These are phyloP conservation scores for Azolla pinnata DNA, from an alignment of 75 land plant species.

Conservation along the genomic window DNA sequence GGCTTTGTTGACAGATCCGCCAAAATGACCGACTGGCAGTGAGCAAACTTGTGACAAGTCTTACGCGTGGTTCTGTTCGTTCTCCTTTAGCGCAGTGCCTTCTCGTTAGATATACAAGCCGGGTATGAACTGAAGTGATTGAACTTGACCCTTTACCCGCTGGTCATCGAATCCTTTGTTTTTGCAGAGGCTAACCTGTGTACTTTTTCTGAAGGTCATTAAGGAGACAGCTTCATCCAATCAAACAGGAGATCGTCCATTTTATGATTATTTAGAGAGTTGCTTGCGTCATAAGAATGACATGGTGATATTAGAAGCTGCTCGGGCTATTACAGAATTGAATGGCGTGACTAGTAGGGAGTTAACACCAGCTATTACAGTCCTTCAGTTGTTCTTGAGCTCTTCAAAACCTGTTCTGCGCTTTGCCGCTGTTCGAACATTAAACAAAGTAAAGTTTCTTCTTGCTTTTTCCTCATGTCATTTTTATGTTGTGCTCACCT, in stretches of 20 bases:
- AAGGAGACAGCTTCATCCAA: constrained; percentile 53
- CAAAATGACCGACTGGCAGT: constrained; percentile 96
- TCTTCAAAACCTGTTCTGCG: constrained; percentile 93
- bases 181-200: background rate
- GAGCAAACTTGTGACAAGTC: constrained; percentile 81
- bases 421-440: constrained; percentile 98
- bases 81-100: constrained; percentile 96
- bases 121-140: constrained; percentile 35
- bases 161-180: background rate
- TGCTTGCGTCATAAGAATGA: constrained; percentile 92
- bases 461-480: background rate
- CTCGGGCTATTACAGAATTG: constrained; percentile 81
- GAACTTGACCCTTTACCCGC: background rate
- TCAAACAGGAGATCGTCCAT: constrained; percentile 88
- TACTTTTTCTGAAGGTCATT: constrained; percentile 47
- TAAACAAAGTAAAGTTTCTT: constrained; percentile 60
- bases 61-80: constrained; percentile 79
- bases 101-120: constrained; percentile 81
- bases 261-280: constrained; percentile 80
- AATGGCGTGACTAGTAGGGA: constrained; percentile 81
- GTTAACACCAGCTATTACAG: constrained; percentile 90
- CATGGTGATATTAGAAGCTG: constrained; percentile 96
- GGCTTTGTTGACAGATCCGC: constrained; percentile 61
- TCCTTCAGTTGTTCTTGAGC: constrained; percentile 82
- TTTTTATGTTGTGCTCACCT: background rate